A percentile compares a stretch with the other conserved stretches of the same genome.
phyloP scores from a whole-genome alignment of 108 stramenopile species.

The Cyclotella choctawhatcheeana region DNA sequence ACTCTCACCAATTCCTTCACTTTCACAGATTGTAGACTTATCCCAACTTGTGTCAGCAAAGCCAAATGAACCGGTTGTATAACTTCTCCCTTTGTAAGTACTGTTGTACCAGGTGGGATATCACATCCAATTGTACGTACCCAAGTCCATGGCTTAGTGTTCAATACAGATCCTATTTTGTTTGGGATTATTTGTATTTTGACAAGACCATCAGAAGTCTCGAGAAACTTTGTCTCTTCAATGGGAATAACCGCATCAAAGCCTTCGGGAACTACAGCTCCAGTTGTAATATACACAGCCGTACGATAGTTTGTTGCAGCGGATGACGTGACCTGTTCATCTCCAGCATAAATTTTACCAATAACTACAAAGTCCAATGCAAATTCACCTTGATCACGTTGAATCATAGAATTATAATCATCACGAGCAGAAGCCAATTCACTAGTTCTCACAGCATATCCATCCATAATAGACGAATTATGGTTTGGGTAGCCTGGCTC shows the following conservation, averaged over 20 bases:
- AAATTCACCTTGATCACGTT: constrained; percentile 14
- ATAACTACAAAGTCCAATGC: constrained; percentile 49
- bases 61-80: constrained; percentile 74
- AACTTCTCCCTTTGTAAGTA: constrained; percentile 58
- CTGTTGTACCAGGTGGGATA: constrained; percentile 56
- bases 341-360: constrained; percentile 75
- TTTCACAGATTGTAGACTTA: constrained; percentile 34
- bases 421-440: constrained; percentile 24
- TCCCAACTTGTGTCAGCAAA: constrained; percentile 63
- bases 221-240: constrained; percentile 56
- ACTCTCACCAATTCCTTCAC: constrained; percentile 52
- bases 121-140: constrained; percentile 83
- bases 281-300: constrained; percentile 83
- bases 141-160: constrained; percentile 59
- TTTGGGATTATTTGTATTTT: constrained; percentile 35
- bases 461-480: constrained; percentile 88
- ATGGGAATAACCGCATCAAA: constrained; percentile 86
- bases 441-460: constrained; percentile 65
- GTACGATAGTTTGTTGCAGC: constrained; percentile 15
- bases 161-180: constrained; percentile 33
- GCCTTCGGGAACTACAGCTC: constrained; percentile 70
- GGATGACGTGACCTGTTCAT: constrained; percentile 9
- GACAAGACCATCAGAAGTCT: not conserved
- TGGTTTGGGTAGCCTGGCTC: constrained; percentile 81
- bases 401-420: constrained; percentile 26